Conservation (phyloP, 371 early-diverging fungal genomes). For the Rhizopus sp. region DNA sequence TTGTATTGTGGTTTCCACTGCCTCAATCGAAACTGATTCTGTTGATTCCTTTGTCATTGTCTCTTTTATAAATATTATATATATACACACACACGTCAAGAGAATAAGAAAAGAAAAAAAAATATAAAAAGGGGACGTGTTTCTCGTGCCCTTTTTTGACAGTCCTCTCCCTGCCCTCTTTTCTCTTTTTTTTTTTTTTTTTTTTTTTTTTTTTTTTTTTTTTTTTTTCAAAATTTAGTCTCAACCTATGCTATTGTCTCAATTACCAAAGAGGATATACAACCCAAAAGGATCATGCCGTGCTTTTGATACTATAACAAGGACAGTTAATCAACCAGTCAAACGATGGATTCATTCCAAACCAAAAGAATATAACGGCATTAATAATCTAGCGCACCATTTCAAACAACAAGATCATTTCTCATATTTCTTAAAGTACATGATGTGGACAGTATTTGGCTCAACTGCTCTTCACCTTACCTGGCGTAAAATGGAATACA, state of each 20-base stretch:
- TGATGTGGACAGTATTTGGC: constrained; percentile 56
- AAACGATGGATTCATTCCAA: constrained; percentile 17
- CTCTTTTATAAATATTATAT: too few relatives aligned
- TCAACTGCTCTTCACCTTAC: constrained; percentile 52
- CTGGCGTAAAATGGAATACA: constrained; percentile 52
- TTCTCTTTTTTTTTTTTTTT: constrained; percentile 5
- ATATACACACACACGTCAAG: too few relatives aligned
- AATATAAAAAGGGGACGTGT: too few relatives aligned
- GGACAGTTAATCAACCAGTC: background rate
- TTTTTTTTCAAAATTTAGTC: constrained; percentile 9
- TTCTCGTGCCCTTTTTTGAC: background rate
- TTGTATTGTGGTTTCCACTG: background rate
- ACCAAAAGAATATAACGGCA: constrained; percentile 25
- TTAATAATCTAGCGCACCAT: constrained; percentile 35
- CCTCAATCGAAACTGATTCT: background rate
- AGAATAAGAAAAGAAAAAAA: too few relatives aligned
- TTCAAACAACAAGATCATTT: constrained; percentile 48
- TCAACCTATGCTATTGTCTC: background rate
- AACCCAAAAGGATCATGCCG: background rate
- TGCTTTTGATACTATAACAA: background rate
- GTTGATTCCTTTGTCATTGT: background rate
- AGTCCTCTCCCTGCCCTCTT: background rate
- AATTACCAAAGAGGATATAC: too few relatives aligned
- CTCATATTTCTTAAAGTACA: constrained; percentile 49
- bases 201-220: constrained; percentile 2